phyloP scores from a whole-genome alignment of 2,329 filamentous ascomycete species.

The Sporothrix protearum region DNA sequence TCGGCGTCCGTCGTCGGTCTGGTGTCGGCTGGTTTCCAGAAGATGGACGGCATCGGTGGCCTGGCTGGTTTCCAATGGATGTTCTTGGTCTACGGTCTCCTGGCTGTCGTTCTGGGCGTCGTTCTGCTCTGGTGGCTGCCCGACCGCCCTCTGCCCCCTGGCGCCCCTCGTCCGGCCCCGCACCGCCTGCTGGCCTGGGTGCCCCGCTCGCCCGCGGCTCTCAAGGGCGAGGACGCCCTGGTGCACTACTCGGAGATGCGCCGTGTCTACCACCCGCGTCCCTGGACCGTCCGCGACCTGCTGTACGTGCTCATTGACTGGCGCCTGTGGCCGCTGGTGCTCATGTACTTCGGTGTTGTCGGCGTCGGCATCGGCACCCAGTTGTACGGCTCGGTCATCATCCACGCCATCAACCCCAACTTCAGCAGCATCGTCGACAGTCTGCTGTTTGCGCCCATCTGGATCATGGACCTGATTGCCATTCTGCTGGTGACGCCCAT shows the following conservation, averaged over 20 bases:
- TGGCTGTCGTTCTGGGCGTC: slow-evolving; percentile 69
- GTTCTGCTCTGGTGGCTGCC: slow-evolving; percentile 84
- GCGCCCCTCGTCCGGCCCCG: slow-evolving; percentile 50
- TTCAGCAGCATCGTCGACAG: slow-evolving; percentile 73
- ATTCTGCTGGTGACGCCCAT: slow-evolving; percentile 82
- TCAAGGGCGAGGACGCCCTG: slow-evolving; percentile 71
- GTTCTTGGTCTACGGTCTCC: slow-evolving; percentile 82
- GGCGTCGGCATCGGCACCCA: slow-evolving; percentile 89
- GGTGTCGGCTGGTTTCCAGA: slow-evolving; percentile 85
- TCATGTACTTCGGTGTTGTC: slow-evolving; percentile 96
- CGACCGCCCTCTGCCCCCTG: slow-evolving; percentile 73
- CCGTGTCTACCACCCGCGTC: slow-evolving; percentile 70
- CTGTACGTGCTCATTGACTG: slow-evolving; percentile 72
- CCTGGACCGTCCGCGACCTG: slow-evolving; percentile 72
- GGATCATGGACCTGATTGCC: slow-evolving; percentile 89
- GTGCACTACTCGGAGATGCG: slow-evolving; percentile 81
- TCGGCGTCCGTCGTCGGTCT: slow-evolving; percentile 86
- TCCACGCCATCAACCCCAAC: slow-evolving; percentile 68
- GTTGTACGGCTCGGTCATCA: slow-evolving; percentile 83
- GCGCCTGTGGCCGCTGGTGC: slow-evolving; percentile 77
- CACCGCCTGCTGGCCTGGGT: slow-evolving; percentile 59
- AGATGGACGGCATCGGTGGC: slow-evolving; percentile 76
- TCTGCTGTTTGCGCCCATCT: slow-evolving; percentile 84
- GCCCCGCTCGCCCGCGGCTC: slow-evolving; percentile 64
- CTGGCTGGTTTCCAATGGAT: slow-evolving; percentile 87